Base-by-base conservation (phyloP, 495 filamentous ascomycete species). In the Choiromyces venosus region DNA sequence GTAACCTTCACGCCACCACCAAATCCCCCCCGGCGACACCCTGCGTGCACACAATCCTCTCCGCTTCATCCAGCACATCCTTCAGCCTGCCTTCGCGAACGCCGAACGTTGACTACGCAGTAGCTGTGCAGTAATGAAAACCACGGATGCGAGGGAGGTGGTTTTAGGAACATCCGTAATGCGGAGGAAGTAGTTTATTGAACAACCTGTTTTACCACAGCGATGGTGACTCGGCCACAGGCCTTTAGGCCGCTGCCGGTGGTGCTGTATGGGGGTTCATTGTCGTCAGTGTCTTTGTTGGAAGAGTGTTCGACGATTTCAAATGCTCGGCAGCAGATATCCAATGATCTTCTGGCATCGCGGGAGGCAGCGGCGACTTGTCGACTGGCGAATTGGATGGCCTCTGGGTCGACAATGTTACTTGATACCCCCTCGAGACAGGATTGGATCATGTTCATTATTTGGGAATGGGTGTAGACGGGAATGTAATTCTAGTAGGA, bases 371-470 rank as follows among this genome's bases (percentile, higher is more conserved):
- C 94, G 0, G 95, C 95, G 3, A 99, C 95, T 83, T 99, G 98
- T 35, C 96, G 87, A 68, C 91, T 92, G 8, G 95, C 95, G 80
- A 99, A 99, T 83, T 97, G 95, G 52, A 99, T 86, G 19, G 95
- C 95, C 82, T 99, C 95, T 18, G 92, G 83, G 44, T 97, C 92
- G 29, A 98, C 94, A 64, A 98, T 92, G 79, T 93, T 87, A 25
- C 93, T 93, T 0, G 91, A 92, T 14, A 98, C 92, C 37, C 91
- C 91, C n/a, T n/a, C n/a, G n/a, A n/a, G n/a, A n/a, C n/a, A n/a
- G n/a, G n/a, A n/a, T n/a, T n/a, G n/a, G n/a, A 99, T 96, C 76
- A 99, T 98, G 75, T 91, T 90, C 91, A 97, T 97, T n/a, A 99
- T 86, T 82, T 98, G 96, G 66, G 92, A 92, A 83, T 98, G 93